Evolutionary conservation across 805 yeast genomes (phyloP), one percentile per base, ranked within the genome.

Genomic region (Ogataea trehalophila): DNA sequence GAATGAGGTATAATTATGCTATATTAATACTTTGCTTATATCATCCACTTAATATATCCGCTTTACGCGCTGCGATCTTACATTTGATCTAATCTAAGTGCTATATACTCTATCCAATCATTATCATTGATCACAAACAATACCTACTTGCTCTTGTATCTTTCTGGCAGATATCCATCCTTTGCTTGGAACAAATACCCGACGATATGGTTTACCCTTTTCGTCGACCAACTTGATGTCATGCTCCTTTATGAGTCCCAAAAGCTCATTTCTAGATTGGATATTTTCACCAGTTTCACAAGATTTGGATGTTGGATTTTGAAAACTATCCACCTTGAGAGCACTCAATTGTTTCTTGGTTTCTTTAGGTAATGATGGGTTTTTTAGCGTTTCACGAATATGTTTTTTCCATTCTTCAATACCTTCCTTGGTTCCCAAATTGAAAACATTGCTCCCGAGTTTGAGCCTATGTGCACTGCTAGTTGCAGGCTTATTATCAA

Each of bases 101-200:
- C 31, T 26, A 20, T 20, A 20, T 20, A 20, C 20, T 31, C 33
- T 31, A 31, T 31, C 11, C 33, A 31, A 4, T 20, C 20, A 20
- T 20, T 20, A 20, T 20, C 4, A 3, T 20, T 20, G 4, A 4
- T 4, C 20, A 20, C 20, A 20, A 26, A 17, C 16, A 31, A 20
- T 33, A 7, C 33, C 47, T 43, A 50, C 44, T 42, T 53, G 54
- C 22, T 50, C 51, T 31, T 48, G 52, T n/a, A 54, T 36, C 43
- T 50, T 52, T 11, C 46, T 45, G 1, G 58, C 50, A 2, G 59
- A 51, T 1, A 73, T 62, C 83, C 83, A 78, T 0, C 83, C 82
- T 38, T 72, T 58, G 11, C 72, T 73, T 1, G 79, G 80, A 33
- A 77, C 65, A 49, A 71, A 75, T 2, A 76, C 56, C 33, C 83